Base-by-base conservation (phyloP, 768 basidiomycete species). In the Trametes cinnabarina region DNA sequence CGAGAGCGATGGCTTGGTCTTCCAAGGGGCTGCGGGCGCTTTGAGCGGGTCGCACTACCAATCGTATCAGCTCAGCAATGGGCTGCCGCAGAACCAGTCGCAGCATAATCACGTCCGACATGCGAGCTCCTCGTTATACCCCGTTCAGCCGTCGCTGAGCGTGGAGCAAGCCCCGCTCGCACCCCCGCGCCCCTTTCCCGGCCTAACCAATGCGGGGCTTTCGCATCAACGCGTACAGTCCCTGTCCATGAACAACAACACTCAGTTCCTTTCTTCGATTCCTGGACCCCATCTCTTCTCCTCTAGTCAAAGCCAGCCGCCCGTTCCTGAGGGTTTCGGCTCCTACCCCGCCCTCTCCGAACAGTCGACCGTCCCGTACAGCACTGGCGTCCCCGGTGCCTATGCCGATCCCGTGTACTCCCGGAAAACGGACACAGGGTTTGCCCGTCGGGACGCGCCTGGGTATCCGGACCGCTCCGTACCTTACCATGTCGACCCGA, bases 1-100 rank as follows among this genome's bases (percentile, higher is more conserved):
- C 3, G 85, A 84, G 58, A 81, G 82, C 54, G 62, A 60, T 6
- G 56, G 65, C 12, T 50, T 66, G 2, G 47, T 28, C 10, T 65
- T 61, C 32, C 47, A 52, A 6, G 48, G 56, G 8, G 51, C 55
- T 11, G 56, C 52, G 2, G 56, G 48, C 2, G 52, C 55, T 8
- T 10, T 50, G 0, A 59, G 51, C 19, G 48, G 50, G 2, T 54
- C 47, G 1, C 34, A 40, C 6, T 53, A 63, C 37, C 53, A 40
- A n/a, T 55, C 57, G 1, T 39, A 56, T 20, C 46, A 51, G 2
- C 32, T 32, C 0, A 41, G 55, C 30, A 23, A 4, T 37, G 14
- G 23, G 20, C 43, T 10, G 43, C 22, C 14, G 9, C 41, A 19
- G 41, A 4, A 11, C 19, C 41, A 17, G 41, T 4, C 41, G 22